Conservation (phyloP, 768 basidiomycete genomes). For the Rhizopogon vesiculosus region DNA sequence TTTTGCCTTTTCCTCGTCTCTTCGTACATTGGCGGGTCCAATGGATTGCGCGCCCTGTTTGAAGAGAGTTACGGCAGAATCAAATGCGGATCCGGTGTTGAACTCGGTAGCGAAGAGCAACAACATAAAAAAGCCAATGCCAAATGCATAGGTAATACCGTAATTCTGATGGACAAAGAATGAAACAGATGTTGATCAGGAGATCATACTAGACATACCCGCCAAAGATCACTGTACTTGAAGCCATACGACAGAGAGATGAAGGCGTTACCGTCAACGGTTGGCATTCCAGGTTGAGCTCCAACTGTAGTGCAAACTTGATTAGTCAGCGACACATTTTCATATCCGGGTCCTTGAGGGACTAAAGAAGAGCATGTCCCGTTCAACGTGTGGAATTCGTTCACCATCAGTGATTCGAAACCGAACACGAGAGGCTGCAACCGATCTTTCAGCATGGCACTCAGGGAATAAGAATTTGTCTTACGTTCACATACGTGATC, state of each 20-base stretch:
- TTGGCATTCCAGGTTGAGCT: constrained; percentile 50
- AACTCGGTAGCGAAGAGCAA: constrained; percentile 60
- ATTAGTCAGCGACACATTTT: constrained; percentile 48
- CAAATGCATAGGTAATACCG: constrained; percentile 68
- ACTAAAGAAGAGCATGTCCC: constrained; percentile 57
- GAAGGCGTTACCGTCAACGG: constrained; percentile 60
- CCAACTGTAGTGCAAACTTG: constrained; percentile 79
- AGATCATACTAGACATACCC: constrained; percentile 24
- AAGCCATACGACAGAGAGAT: constrained; percentile 38
- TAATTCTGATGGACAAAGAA: constrained; percentile 41
- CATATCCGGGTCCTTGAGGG: constrained; percentile 61
- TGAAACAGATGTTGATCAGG: background rate
- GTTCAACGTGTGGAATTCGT: constrained; percentile 74
- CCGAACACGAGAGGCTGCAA: background rate
- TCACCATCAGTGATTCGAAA: constrained; percentile 72
- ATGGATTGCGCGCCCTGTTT: constrained; percentile 46
- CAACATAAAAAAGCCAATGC: constrained; percentile 46
- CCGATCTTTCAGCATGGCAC: background rate
- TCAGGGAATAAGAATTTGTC: constrained; percentile 1
- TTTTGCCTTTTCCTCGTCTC: constrained; percentile 24
- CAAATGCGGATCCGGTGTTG: constrained; percentile 33
- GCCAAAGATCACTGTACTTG: constrained; percentile 44
- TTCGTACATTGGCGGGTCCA: constrained; percentile 14
- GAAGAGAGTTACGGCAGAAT: constrained; percentile 52
- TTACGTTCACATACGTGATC: constrained; percentile 61